Evolutionary conservation across 129 eudicot species (phyloP).

Genomic region (Chrysanthemum makinoi): DNA sequence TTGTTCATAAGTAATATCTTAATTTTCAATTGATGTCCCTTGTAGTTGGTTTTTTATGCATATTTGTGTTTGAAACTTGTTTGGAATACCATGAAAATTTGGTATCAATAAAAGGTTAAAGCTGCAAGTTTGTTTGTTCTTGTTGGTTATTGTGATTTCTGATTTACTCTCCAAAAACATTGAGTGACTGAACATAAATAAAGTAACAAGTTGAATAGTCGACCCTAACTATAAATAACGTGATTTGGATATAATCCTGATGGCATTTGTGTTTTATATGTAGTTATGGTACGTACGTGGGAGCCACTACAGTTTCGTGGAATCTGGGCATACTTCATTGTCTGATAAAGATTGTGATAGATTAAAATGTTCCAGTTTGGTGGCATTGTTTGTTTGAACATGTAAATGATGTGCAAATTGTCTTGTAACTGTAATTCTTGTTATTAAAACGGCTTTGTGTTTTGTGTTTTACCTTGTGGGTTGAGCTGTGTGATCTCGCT

Average conservation of each 20-base stretch:
- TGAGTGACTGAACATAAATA: neutral
- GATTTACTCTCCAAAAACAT: slow-evolving; percentile 3
- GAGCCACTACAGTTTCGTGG: slow-evolving; percentile 9
- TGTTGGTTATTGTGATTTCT: slow-evolving; percentile 19
- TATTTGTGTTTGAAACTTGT: slow-evolving; percentile 26
- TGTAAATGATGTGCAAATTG: slow-evolving; percentile 19
- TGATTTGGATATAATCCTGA: slow-evolving; percentile 7
- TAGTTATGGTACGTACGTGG: slow-evolving; percentile 10
- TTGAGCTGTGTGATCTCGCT: neutral
- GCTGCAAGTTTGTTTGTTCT: slow-evolving; percentile 12
- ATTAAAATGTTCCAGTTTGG: neutral
- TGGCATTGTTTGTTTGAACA: slow-evolving; percentile 11
- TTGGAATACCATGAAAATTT: slow-evolving; percentile 18
- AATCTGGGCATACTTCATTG: neutral
- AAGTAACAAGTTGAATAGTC: neutral
- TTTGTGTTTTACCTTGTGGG: neutral
- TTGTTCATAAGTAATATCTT: slow-evolving; percentile 57
- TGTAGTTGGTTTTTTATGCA: slow-evolving; percentile 29
- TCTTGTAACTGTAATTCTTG: slow-evolving; percentile 16
- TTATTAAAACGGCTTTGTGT: neutral
- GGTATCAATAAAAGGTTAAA: slow-evolving; percentile 28
- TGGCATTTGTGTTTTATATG: slow-evolving; percentile 18
- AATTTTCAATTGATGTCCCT: slow-evolving; percentile 20
- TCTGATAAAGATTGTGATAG: slow-evolving; percentile 1
- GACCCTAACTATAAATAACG: neutral